Conservation (phyloP, 2,329 filamentous ascomycete genomes). For the Diplodia mutila region DNA sequence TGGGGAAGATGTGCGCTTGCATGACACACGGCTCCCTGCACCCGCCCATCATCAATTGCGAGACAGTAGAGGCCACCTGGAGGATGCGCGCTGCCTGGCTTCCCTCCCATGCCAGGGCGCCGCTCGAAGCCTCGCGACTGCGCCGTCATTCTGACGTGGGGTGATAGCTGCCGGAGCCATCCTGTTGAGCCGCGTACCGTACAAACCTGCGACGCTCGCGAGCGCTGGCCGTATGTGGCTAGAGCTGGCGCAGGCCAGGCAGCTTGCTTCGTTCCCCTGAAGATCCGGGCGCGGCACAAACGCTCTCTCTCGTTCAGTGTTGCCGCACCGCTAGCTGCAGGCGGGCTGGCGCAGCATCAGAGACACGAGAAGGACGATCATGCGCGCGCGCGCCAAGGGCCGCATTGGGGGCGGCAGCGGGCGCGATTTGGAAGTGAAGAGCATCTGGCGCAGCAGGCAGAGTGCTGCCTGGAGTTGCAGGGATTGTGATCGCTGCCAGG, state of each 20-base stretch:
- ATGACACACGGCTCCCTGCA: constrained; percentile 13
- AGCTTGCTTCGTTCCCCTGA: constrained; percentile 10
- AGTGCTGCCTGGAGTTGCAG: constrained; percentile 18
- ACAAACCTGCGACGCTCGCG: neutral
- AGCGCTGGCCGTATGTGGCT: neutral
- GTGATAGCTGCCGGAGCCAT: constrained; percentile 4
- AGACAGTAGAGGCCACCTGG: neutral
- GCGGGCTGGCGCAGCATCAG: constrained; percentile 16
- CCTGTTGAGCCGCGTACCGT: constrained; percentile 8
- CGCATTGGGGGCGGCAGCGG: neutral
- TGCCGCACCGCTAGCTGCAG: constrained; percentile 9
- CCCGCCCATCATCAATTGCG: constrained; percentile 14
- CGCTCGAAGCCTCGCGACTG: neutral
- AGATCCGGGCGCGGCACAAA: constrained; percentile 20
- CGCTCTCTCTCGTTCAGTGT: neutral
- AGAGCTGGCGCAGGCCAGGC: neutral
- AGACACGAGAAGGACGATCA: constrained; percentile 13
- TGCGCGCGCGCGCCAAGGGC: constrained; percentile 1
- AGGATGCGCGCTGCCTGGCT: neutral
- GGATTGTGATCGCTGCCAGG: constrained; percentile 20
- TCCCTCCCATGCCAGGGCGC: neutral
- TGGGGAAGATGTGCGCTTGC: constrained; percentile 20
- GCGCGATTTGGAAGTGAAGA: constrained; percentile 12
- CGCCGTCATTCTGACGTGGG: neutral
- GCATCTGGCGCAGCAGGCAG: neutral